A percentile compares a stretch with the other conserved stretches of the same genome.
These are phyloP conservation scores for Termitomyces eurrhizus DNA, from an alignment of 768 basidiomycete genomes.

Conservation along the genomic window DNA sequence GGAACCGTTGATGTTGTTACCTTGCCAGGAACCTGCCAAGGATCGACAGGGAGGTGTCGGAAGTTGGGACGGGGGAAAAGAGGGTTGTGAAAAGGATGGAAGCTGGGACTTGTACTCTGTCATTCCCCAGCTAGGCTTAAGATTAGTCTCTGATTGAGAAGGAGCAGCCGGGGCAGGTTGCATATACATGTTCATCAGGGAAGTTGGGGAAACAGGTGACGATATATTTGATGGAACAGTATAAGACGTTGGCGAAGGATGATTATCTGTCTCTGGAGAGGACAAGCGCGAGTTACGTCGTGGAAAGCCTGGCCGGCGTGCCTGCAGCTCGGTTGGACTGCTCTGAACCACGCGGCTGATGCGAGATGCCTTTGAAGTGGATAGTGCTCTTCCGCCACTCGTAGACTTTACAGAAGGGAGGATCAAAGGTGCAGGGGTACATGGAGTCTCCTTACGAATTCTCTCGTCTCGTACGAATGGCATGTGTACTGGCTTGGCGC, in stretches of 20 bases:
- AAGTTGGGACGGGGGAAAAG: conserved; percentile 1
- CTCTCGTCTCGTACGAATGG: conserved; percentile 56
- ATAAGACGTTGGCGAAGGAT: conserved; percentile 17
- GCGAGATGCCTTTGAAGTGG: conserved; percentile 32
- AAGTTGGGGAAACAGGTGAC: conserved; percentile 20
- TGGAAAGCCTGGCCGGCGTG: conserved; percentile 26
- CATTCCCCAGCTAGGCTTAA: conserved; percentile 7
- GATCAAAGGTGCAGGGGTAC: conserved; percentile 23
- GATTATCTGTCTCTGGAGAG: conserved; percentile 31
- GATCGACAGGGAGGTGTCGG: not conserved
- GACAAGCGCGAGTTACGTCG: conserved; percentile 31
- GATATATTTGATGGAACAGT: conserved; percentile 13
- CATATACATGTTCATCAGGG: conserved; percentile 7
- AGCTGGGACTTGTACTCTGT: conserved; percentile 8
- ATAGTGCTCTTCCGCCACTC: conserved; percentile 28
- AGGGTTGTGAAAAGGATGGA: conserved; percentile 8
- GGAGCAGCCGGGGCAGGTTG: conserved; percentile 7
- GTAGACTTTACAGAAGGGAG: conserved; percentile 19
- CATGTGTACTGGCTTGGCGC: conserved; percentile 41
- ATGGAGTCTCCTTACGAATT: conserved; percentile 25
- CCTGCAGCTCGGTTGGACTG: conserved; percentile 29
- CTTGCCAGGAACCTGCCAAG: conserved; percentile 3
- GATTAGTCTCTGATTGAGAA: conserved; percentile 1
- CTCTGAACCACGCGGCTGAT: conserved; percentile 29
- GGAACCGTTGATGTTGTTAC: not conserved